Evolutionary conservation across 2,329 filamentous ascomycete species (phyloP).

Genomic region (Lachnellula cervina): DNA sequence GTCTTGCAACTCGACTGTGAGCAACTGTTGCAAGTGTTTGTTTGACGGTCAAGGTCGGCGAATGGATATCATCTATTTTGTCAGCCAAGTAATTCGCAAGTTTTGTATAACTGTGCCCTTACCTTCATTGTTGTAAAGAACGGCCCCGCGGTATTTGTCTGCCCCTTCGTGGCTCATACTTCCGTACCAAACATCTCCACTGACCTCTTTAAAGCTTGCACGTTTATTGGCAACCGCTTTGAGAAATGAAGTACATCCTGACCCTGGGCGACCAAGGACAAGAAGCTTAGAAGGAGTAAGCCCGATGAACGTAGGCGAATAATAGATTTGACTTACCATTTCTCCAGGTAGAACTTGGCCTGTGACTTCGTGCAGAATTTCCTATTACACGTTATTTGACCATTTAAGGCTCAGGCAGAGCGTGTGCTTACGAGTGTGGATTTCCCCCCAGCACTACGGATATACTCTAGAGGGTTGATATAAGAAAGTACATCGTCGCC

Average conservation of each 20-base stretch:
- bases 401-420: no score
- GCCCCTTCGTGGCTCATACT: constrained; percentile 38
- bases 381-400: no score
- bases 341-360: no score
- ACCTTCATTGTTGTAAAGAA: constrained; percentile 51
- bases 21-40: constrained; percentile 52
- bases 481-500: no score
- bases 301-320: no score
- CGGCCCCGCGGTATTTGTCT: constrained; percentile 48
- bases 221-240: constrained; percentile 64
- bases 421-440: no score
- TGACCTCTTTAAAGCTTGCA: constrained; percentile 51
- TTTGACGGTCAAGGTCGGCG: constrained; percentile 45
- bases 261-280: constrained; percentile 63
- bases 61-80: constrained; percentile 33
- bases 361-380: no score
- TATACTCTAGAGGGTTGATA: no score
- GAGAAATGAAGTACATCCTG: constrained; percentile 66
- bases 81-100: no score
- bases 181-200: constrained; percentile 55
- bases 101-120: constrained; percentile 25
- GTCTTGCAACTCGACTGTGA: constrained; percentile 49
- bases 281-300: no score
- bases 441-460: no score
- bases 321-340: no score